A percentile compares a stretch with the other conserved stretches of the same genome.
phyloP scores from a whole-genome alignment of 805 yeast species.

The Cyberlindnera galapagoensis region DNA sequence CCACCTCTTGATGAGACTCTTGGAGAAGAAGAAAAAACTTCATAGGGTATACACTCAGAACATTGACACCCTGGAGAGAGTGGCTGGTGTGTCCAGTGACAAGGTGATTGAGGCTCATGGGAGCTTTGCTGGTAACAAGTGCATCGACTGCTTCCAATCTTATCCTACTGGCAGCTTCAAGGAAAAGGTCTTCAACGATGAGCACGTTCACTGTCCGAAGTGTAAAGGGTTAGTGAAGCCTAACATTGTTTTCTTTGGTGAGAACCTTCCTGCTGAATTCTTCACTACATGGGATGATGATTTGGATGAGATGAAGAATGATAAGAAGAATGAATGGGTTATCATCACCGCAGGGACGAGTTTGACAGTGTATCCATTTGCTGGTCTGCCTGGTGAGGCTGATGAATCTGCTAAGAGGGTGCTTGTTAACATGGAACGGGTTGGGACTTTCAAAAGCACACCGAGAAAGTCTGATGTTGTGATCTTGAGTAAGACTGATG shows the following conservation, averaged over 20 bases:
- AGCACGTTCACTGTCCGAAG: slow-evolving; percentile 40
- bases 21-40: slow-evolving; percentile 58
- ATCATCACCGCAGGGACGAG: slow-evolving; percentile 93
- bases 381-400: slow-evolving; percentile 68
- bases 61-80: slow-evolving; percentile 84
- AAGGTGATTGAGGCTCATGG: slow-evolving; percentile 90
- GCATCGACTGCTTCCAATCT: slow-evolving; percentile 63
- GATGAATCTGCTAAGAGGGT: slow-evolving; percentile 44
- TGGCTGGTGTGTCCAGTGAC: slow-evolving; percentile 67
- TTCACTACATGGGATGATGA: slow-evolving; percentile 65
- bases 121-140: slow-evolving; percentile 78
- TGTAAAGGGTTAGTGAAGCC: slow-evolving; percentile 85
- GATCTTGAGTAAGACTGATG: slow-evolving; percentile 58
- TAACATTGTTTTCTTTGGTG: slow-evolving; percentile 93
- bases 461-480: slow-evolving; percentile 58
- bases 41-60: slow-evolving; percentile 84
- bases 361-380: slow-evolving; percentile 85
- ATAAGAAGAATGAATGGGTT: slow-evolving; percentile 37
- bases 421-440: slow-evolving; percentile 67
- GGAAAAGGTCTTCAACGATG: slow-evolving; percentile 28
- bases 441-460: slow-evolving; percentile 59
- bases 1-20: slow-evolving; percentile 62
- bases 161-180: slow-evolving; percentile 45
- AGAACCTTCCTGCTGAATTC: slow-evolving; percentile 65
- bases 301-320: slow-evolving; percentile 14